Conservation (phyloP, 2,329 filamentous ascomycete genomes). For the Albifimbria verrucaria region DNA sequence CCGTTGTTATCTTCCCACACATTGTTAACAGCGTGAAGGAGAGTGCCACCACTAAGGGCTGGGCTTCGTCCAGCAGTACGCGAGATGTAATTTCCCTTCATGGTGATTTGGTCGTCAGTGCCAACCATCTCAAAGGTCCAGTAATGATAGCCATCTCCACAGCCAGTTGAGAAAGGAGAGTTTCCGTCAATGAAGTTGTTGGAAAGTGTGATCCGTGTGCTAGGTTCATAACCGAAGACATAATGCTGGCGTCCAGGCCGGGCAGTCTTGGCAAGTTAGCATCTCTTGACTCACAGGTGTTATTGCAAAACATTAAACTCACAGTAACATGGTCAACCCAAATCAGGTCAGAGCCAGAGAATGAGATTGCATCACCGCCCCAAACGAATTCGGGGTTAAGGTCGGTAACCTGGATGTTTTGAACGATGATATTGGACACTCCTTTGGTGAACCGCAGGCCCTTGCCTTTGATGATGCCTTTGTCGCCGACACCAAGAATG, state of each 20-base stretch:
- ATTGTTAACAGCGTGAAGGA: conserved; percentile 60
- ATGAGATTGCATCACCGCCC: conserved; percentile 56
- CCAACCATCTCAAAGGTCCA: conserved; percentile 58
- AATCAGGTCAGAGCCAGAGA: conserved; percentile 42
- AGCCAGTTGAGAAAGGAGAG: conserved; percentile 53
- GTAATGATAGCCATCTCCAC: conserved; percentile 54
- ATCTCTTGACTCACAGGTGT: neutral
- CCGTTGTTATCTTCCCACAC: conserved; percentile 53
- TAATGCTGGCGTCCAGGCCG: conserved; percentile 59
- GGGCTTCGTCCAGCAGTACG: conserved; percentile 54
- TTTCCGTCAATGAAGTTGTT: conserved; percentile 58
- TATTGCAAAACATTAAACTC: neutral
- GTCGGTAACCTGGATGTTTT: conserved; percentile 54
- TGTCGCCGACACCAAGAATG: conserved; percentile 48
- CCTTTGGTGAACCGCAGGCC: conserved; percentile 47
- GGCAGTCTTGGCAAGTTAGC: conserved; percentile 32
- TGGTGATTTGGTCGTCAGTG: conserved; percentile 49
- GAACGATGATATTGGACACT: conserved; percentile 56
- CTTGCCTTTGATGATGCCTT: conserved; percentile 56
- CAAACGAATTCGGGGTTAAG: conserved; percentile 57
- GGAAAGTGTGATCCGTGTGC: conserved; percentile 55
- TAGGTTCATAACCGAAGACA: conserved; percentile 51
- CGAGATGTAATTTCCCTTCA: conserved; percentile 61
- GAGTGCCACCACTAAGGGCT: conserved; percentile 54
- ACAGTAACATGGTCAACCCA: conserved; percentile 53